Base-by-base conservation (phyloP, 805 yeast species). In the Teunomyces stri region DNA sequence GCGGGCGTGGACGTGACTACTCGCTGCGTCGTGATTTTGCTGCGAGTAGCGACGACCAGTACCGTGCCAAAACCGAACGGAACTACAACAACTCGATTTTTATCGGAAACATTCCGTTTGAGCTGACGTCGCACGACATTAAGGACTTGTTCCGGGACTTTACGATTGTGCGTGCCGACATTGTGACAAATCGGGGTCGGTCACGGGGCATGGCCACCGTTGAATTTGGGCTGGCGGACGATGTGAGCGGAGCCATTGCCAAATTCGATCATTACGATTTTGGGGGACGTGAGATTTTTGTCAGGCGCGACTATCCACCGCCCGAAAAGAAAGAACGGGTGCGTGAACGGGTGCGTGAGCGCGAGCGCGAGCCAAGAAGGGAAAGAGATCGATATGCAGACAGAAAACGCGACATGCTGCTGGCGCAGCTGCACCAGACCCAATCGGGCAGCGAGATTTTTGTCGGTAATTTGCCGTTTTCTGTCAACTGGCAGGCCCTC, bases 181-280 rank as follows among this genome's bases (percentile, higher is more conserved):
- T 91, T 45, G 85, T 89, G 39, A 82, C 84, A 2, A 76, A 80
- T 51, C 80, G 84, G 56, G 95, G 95, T 47, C 85, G 85, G 59
- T 85, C 89, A 60, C 76, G 92, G 68, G 96, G 96, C 52, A 86
- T 85, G 92, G 92, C 91, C 35, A 88, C 96, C 20, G 96, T 90
- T 36, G 97, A 90, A 65, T 91, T 85, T 59, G 72, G 81, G 10
- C 72, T 72, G 48, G 74, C 75, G 50, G 83, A 78, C 13, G 85
- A 82, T 47, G 96, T 89, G 5, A 76, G 74, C 41, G 75, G 70
- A 20, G 97, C 97, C 10, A 88, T 90, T 57, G 68, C 74, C 45
- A 74, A 80, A 56, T 85, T 76, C 58, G 86, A 87, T 66, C 84
- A 87, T 59, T 74, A 82, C 27, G 73, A 71, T 30, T 79, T 83